phyloP scores from a whole-genome alignment of 192 early-diverging fungal species.

The Mortierella alpina region DNA sequence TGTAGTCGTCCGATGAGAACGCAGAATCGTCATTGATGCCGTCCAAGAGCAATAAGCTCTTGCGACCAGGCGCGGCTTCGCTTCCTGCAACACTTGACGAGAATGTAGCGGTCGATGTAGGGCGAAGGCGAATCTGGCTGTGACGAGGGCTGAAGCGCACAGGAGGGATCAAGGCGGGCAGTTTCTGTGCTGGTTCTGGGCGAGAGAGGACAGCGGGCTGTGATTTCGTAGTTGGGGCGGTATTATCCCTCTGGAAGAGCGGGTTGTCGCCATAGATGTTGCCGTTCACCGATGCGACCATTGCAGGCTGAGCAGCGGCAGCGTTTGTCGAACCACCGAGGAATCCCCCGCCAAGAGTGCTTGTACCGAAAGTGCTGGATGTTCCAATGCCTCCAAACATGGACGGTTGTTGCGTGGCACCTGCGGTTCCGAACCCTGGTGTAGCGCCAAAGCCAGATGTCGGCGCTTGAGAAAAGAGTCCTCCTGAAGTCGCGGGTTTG shows the following conservation, averaged over 20 bases:
- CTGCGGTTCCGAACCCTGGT: slow-evolving; percentile 22
- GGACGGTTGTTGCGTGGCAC: slow-evolving; percentile 7
- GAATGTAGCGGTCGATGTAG: slow-evolving; percentile 44
- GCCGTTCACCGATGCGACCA: slow-evolving; percentile 83
- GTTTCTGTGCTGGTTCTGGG: slow-evolving; percentile 64
- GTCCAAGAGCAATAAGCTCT: slow-evolving; percentile 51
- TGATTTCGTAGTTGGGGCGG: slow-evolving; percentile 45
- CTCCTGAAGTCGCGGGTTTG: slow-evolving; percentile 28
- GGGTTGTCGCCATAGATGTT: slow-evolving; percentile 91
- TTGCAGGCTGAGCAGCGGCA: slow-evolving; percentile 54
- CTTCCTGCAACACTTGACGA: slow-evolving; percentile 45
- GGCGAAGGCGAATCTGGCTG: slow-evolving; percentile 58
- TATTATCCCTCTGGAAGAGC: slow-evolving; percentile 74
- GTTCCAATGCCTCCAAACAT: slow-evolving; percentile 31
- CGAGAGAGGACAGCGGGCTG: slow-evolving; percentile 45
- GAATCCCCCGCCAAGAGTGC: slow-evolving; percentile 44
- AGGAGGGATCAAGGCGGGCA: slow-evolving; percentile 76
- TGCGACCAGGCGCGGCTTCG: slow-evolving; percentile 30
- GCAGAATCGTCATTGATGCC: slow-evolving; percentile 57
- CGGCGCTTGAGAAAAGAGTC: slow-evolving; percentile 8
- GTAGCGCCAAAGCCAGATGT: slow-evolving; percentile 26
- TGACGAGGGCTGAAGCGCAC: slow-evolving; percentile 81
- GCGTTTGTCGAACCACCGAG: slow-evolving; percentile 59
- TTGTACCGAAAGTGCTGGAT: slow-evolving; percentile 24
- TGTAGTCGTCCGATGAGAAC: slow-evolving; percentile 72